Base-by-base conservation (phyloP, 768 basidiomycete species). In the Calvatia gigantea region DNA sequence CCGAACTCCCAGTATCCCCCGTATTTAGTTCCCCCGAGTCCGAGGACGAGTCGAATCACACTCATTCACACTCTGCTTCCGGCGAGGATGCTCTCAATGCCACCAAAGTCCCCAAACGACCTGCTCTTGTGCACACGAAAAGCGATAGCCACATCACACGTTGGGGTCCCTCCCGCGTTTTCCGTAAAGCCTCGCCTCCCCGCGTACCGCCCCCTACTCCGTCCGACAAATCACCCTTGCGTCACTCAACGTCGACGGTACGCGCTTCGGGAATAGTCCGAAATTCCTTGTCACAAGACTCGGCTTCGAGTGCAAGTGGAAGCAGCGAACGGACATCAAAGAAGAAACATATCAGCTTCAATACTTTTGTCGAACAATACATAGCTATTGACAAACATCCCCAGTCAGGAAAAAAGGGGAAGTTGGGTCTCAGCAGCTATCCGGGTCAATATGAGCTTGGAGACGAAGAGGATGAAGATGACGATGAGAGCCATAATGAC, bases 291-390 rank as follows among this genome's bases (percentile, higher is more conserved):
- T 70, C 69, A 7, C 70, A 70, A 45, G 71, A 73, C 57, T 72
- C 72, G 4, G 65, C 60, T 56, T 70, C 72, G 25, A 70, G 69
- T 51, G 44, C 63, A 37, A 62, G 62, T 56, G 65, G 61, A 35
- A 61, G 57, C 60, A 60, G 57, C 57, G 58, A 66, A 41, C 59
- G 71, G 65, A 58, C 58, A 25, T 57, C 51, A 38, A 86, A 85
- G 76, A 91, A 87, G 75, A 87, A 87, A 60, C 96, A 97, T 68
- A 98, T 98, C 74, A 88, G 82, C 62, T 98, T 98, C 80, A 98
- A 98, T 70, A 96, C 95, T 0, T 97, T 95, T 67, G 96, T 99
- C 35, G 91, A 97, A 69, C 96, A 98, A 68, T 94, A 85, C 66
- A 96, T 99, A 56, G 87, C 91, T 39, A 90, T 93, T 66, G 91